Evolutionary conservation across 805 yeast genomes (phyloP), one percentile per base, ranked within the genome.

Genomic region (Pichia rugopelliculosa): DNA sequence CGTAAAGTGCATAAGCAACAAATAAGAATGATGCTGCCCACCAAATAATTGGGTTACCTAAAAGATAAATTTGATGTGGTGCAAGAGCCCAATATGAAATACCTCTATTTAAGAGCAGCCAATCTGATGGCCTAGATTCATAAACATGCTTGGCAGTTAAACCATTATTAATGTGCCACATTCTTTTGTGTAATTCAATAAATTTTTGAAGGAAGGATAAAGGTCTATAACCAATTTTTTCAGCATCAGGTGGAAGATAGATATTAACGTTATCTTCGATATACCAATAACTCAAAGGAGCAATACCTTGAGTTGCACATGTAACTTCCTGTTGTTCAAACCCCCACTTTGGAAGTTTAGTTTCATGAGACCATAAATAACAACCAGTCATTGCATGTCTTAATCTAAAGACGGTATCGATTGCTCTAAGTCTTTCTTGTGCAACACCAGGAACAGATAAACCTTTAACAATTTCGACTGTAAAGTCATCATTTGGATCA

Each of bases 281-380:
- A 65, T 83, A 81, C 91, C 91, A 86, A 53, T 77, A 70, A 33
- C 81, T 70, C 56, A 81, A 73, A 17, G 75, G 71, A 48, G 76
- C 68, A 46, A 73, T 71, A 64, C 90, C 93, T 56, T 79, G 84
- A 18, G 76, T 65, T 34, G 95, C 88, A 69, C 90, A 76, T 3
- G 90, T 79, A 46, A 86, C 95, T 69, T 86, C 95, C 64, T 82
- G 90, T 65, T 86, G 95, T 52, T 80, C 84, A 55, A 80, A 83
- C 1, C 85, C 95, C 90, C 93, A 85, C 45, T 77, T 78, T 52
- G 95, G 95, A 58, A 86, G 73, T 61, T 83, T 83, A 13, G 75
- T 78, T 48, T 77, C 82, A 55, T 80, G 84, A n/a, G 93, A 82
- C 64, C 84, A 86, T 56, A 86, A 68, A 60, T 79, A 81, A 67